A percentile compares a stretch with the other conserved stretches of the same genome.
Conservation (phyloP, 371 early-diverging fungal species). For the Chytridiales sp. region DNA sequence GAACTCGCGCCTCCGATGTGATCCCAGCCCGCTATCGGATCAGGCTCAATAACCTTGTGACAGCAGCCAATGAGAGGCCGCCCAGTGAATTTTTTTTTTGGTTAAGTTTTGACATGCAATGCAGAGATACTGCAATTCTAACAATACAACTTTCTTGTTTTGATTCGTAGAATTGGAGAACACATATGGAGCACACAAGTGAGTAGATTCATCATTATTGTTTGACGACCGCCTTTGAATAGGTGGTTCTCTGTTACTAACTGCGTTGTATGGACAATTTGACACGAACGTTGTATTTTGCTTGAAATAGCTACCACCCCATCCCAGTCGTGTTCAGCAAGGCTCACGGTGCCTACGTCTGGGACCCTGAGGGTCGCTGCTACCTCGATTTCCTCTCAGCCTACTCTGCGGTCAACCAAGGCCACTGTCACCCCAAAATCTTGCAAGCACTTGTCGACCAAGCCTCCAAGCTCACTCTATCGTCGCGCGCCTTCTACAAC, state of each 20-base stretch:
- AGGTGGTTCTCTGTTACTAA: background rate
- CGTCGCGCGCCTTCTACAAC: conserved; percentile 96
- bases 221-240: background rate
- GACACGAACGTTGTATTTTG: background rate
- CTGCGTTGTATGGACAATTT: background rate
- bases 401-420: conserved; percentile 97
- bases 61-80: no score
- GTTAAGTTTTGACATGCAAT: no score
- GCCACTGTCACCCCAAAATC: conserved; percentile 96
- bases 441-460: conserved; percentile 88
- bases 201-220: conserved; percentile 2
- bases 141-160: no score
- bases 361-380: conserved; percentile 93
- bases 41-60: no score
- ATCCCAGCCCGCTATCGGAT: no score
- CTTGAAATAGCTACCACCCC: conserved; percentile 84
- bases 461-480: conserved; percentile 77
- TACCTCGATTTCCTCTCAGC: conserved; percentile 97
- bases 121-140: no score
- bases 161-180: conserved; percentile 30
- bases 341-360: conserved; percentile 86
- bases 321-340: conserved; percentile 90
- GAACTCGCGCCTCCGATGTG: no score
- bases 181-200: conserved; percentile 44
- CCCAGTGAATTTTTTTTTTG: no score